Evolutionary conservation across 1,139 yeast species (phyloP), one percentile per base, ranked within the genome.

Genomic region (Magnusiomyces suaveolens): DNA sequence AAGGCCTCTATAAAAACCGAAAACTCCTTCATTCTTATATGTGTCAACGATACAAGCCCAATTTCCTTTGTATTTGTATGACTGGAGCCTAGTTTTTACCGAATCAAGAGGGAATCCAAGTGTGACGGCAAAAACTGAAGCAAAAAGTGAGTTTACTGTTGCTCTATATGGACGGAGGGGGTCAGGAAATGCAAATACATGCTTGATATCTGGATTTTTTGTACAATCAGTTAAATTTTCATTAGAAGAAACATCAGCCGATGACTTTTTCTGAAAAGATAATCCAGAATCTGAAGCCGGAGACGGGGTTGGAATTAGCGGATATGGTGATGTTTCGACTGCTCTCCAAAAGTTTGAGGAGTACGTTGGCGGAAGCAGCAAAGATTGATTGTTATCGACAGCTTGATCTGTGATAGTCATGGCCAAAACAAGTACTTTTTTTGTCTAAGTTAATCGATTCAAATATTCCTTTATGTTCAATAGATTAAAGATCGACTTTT

Each of bases 21-120:
- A 60, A 2, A 82, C 46, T 0, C 96, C 95, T 64, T 86, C 96
- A 8, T 73, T 70, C 12, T 65, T 63, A 47, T 81, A 73, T 0
- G 95, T 84, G 52, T 76, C 73, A 39, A 65, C 65, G 18, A 84
- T 71, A 65, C 95, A 87, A 56, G 81, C 82, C 59, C 75, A 68
- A 49, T 83, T 77, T 50, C 80, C 75, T 12, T 72, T 71, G 68
- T 80, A 87, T 50, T 77, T 75, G 67, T 86, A 85, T 0, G 95
- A 84, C 66, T 88, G 96, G 80, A 86, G 82, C 59, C 96, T 71
- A 0, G 95, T 87, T 67, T 88, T 88, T 55, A 88, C 75, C 12
- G 95, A 84, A 66, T 88, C 96, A 51, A 88, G 68, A 0, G 96
- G 96, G 64, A 83, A 87, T 8, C 94, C 95, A n/a, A 81, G 75